These are phyloP conservation scores for Fagopyrum tataricum DNA, from an alignment of 148 eudicot species.

Conservation along the genomic window DNA sequence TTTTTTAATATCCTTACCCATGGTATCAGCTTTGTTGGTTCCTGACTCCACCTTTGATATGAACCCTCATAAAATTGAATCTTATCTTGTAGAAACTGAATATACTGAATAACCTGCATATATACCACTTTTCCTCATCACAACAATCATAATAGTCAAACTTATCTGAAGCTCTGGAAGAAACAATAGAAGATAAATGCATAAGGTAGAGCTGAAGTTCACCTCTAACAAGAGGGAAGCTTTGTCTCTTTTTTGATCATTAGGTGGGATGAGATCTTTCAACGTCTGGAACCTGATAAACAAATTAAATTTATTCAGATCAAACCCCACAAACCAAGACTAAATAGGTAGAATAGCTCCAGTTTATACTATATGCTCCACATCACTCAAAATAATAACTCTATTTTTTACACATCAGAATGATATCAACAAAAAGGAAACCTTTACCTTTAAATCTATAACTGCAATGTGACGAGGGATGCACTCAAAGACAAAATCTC, in stretches of 20 bases:
- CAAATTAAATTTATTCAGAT: not conserved
- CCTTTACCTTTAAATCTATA: not conserved
- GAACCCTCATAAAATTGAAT: conserved; percentile 68
- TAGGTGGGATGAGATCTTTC: conserved; percentile 81
- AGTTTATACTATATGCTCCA: not conserved
- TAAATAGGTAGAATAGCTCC: not conserved
- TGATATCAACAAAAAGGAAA: not conserved
- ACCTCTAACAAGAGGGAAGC: conserved; percentile 97
- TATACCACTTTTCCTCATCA: not conserved
- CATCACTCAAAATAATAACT: not conserved
- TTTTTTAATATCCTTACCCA: conserved; percentile 43
- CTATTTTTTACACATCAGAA: not conserved
- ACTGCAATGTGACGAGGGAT: not conserved
- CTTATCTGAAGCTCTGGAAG: not conserved
- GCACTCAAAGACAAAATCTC: not conserved
- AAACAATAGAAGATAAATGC: not conserved
- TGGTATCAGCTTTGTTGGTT: conserved; percentile 58
- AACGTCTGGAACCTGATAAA: conserved; percentile 76
- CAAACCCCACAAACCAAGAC: not conserved
- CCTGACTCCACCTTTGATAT: conserved; percentile 65
- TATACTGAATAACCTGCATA: conserved; percentile 80
- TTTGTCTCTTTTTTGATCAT: conserved; percentile 90
- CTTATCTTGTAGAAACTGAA: conserved; percentile 74
- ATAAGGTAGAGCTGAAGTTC: conserved; percentile 9
- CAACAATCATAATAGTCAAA: not conserved